Evolutionary conservation across 345 rosid genomes (phyloP).

Genomic region (Diplotaxis tenuifolia): DNA sequence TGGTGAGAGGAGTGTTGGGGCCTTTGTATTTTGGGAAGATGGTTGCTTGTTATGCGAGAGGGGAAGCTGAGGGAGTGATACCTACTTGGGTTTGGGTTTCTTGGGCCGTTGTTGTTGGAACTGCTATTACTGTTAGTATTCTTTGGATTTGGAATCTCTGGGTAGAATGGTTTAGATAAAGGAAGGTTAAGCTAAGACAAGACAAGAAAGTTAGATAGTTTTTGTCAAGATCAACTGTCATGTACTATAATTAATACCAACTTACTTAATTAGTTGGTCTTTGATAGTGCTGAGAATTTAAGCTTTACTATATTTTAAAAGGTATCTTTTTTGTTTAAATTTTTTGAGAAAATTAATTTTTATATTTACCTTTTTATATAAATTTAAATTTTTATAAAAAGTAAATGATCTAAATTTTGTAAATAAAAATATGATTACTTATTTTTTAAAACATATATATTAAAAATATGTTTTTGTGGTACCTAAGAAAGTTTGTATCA

Average conservation of each 20-base stretch:
- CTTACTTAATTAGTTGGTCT: no score
- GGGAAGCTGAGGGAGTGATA: constrained; percentile 50
- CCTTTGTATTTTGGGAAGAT: constrained; percentile 62
- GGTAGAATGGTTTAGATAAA: constrained; percentile 60
- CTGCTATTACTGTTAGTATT: constrained; percentile 72
- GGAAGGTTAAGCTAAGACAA: constrained; percentile 36
- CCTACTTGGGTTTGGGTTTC: constrained; percentile 91
- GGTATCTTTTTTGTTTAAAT: no score
- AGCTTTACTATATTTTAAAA: no score
- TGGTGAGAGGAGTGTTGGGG: constrained; percentile 70
- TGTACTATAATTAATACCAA: not conserved
- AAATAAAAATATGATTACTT: no score
- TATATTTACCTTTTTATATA: no score
- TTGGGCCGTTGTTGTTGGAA: constrained; percentile 68
- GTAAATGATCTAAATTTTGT: no score
- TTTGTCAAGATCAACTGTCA: not conserved
- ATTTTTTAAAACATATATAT: no score
- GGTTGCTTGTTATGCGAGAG: constrained; percentile 52
- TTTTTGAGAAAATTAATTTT: no score
- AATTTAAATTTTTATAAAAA: no score
- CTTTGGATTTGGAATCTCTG: constrained; percentile 82
- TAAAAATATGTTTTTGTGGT: no score
- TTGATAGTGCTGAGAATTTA: no score
- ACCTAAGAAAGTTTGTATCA: no score
- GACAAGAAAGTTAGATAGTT: constrained; percentile 51